Base-by-base conservation (phyloP, 2,329 filamentous ascomycete genomes). In the Paramyrothecium roridum region DNA sequence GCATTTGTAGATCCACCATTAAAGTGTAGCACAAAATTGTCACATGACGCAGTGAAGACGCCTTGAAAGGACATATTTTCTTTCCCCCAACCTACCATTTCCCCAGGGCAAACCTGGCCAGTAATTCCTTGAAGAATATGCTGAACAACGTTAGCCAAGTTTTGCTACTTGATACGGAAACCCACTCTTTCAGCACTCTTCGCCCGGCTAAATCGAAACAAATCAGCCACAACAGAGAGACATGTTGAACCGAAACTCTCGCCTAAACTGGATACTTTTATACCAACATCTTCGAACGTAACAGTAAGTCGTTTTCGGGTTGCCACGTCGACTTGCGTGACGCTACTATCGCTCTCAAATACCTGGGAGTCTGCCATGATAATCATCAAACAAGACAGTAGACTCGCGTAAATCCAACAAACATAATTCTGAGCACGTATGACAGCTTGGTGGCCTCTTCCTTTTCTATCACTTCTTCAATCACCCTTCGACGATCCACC, bases 171-270 rank as follows among this genome's bases (percentile, higher is more conserved):
- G 17, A 11, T 26, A n/a, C n/a, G 30, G n/a, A 13, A 26, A 10
- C 22, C 26, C n/a, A 50, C 48, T 19, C 49, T 51, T 40, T 30
- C 33, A 40, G 49, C 12, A 3, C 19, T 51, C 11, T 19, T 40
- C 49, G n/a, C 20, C 20, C 40, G 13, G 6, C 17, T 21, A 13
- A 51, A 40, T 12, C 26, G 49, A 51, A 51, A 37, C 26, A 51
- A 3, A 8, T 51, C 30, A 8, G 4, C 12, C n/a, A 51, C 23
- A 16, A 40, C 49, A 19, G 49, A 51, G 10, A 51, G 30, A 51
- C 49, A 51, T 51, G 49, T 51, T 16, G 49, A 51, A 3, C 49
- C 49, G 33, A 51, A 51, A 22, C 40, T 30, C 21, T 51, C 49
- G n/a, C 49, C 49, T 12, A 51, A 21, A 3, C 49, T 30, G n/a